Base-by-base conservation (phyloP, 2,329 filamentous ascomycete species). In the Myriangium duriaei region DNA sequence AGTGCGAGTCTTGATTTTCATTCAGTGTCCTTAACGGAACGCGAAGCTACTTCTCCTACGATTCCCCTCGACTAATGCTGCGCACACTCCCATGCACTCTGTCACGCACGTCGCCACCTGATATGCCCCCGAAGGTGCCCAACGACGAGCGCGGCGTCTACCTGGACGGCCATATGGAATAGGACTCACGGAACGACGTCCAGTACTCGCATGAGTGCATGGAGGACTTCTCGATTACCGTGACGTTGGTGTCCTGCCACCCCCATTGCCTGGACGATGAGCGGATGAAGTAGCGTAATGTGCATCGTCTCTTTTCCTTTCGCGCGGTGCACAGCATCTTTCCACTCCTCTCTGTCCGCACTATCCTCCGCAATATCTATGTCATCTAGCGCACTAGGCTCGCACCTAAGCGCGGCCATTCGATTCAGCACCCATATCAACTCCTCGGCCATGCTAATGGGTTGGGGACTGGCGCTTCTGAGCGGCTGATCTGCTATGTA, bases 401-500 rank as follows among this genome's bases (percentile, higher is more conserved):
- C 79, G 39, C 79, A 81, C 39, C 69, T 65, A 42, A 96, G 62
- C 12, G 68, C 65, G 1, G 81, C 72, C 21, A 94, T 64, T 32
- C 73, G 65, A 34, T 64, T 61, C 12, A 96, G 64, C 15, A 87
- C 68, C 51, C 82, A 80, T 4, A 81, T 55, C 9, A 98, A 62
- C 54, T 94, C 91, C 44, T 73, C 78, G 30, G 83, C 72, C 52
- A 94, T 83, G 6, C 76, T 79, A 4, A 84, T 66, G 1, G 88
- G 88, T 55, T 91, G 83, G 4, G 91, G 91, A 76, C 92, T 91
- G 34, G 78, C 72, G 0, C 91, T 87, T 11, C 91, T 72, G 13
- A 98, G 65, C 1, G 88, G 87, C 53, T 95, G 88, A 56, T 98
- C 91, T 3, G 86, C 82, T 32, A 92, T 78, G 54, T 93, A 96